Percentiles rank a stretch among this genome's conserved stretches.
Conservation (phyloP, 139 green algal genomes). For the Ulvella scutata region DNA sequence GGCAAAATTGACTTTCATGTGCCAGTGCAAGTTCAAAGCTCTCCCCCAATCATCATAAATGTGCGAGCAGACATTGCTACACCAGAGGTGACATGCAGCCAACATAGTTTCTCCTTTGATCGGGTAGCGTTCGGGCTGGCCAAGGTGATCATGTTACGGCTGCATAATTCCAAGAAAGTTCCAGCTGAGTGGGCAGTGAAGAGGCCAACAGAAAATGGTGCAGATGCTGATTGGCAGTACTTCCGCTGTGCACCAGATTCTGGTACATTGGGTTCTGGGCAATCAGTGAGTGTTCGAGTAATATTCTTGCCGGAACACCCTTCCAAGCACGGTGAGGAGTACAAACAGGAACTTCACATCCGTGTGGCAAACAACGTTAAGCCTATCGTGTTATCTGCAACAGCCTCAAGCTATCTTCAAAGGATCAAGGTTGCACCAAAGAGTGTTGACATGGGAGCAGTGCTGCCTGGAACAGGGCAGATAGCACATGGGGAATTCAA, state of each 20-base stretch:
- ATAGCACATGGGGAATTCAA: conserved; percentile 2
- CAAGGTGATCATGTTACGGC: conserved; percentile 41
- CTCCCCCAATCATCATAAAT: conserved; percentile 38
- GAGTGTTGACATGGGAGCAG: conserved; percentile 37
- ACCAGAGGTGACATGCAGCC: not conserved
- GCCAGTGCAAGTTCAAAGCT: conserved; percentile 35
- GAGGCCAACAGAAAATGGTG: conserved; percentile 37
- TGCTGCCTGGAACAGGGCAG: conserved; percentile 28
- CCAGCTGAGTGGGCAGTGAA: conserved; percentile 49
- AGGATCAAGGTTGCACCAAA: conserved; percentile 23
- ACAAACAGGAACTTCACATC: conserved; percentile 37
- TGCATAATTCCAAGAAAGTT: conserved; percentile 54
- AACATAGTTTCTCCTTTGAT: not conserved
- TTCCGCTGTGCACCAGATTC: conserved; percentile 31
- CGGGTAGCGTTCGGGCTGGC: not conserved
- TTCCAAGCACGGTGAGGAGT: conserved; percentile 13
- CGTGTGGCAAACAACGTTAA: conserved; percentile 42
- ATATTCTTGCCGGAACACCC: not conserved
- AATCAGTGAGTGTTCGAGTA: conserved; percentile 29
- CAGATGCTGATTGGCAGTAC: conserved; percentile 41
- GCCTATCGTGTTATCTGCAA: not conserved
- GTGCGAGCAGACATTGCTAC: conserved; percentile 26
- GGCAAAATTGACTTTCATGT: conserved; percentile 34
- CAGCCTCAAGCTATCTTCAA: not conserved
- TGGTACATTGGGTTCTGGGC: conserved; percentile 33